phyloP scores from a whole-genome alignment of 2,329 filamentous ascomycete genomes.

The Westerdykella sp. region DNA sequence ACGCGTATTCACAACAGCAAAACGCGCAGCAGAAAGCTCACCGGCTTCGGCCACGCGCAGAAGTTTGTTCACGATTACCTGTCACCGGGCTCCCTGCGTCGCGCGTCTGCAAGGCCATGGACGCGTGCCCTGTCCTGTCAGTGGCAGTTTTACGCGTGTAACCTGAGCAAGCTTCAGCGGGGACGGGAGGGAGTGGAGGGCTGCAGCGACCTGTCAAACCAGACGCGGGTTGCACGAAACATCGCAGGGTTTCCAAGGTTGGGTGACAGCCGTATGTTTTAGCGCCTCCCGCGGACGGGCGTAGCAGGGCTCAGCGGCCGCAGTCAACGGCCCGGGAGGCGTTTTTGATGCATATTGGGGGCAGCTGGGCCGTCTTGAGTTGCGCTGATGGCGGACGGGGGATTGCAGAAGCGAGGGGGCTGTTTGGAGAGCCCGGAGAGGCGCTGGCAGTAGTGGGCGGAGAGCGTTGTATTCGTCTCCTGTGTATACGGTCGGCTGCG shows the following conservation, averaged over 20 bases:
- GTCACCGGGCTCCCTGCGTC: background rate
- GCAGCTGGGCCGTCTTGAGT: background rate
- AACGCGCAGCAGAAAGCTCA: background rate
- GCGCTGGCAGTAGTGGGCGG: background rate
- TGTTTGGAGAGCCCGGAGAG: background rate
- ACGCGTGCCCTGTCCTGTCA: background rate
- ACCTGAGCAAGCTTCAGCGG: background rate
- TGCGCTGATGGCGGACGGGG: background rate
- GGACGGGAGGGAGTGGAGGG: background rate
- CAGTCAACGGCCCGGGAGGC: conserved; percentile 6
- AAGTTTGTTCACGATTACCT: background rate
- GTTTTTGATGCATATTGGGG: conserved; percentile 4
- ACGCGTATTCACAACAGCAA: background rate
- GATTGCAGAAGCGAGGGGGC: background rate
- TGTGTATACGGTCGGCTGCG: conserved; percentile 4
- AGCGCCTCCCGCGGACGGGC: conserved; percentile 8
- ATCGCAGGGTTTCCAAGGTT: conserved; percentile 10
- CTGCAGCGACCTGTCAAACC: too few relatives aligned
- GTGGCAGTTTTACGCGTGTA: background rate
- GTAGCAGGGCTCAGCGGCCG: background rate
- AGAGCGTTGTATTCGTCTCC: background rate
- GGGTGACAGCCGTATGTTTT: conserved; percentile 34
- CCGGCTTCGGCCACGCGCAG: too few relatives aligned
- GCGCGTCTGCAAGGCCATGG: background rate
- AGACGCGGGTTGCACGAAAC: conserved; percentile 15